Percentiles rank a stretch among this genome's conserved stretches.
Conservation (phyloP, 2,329 filamentous ascomycete genomes). For the Fusarium sterilihyphosum region DNA sequence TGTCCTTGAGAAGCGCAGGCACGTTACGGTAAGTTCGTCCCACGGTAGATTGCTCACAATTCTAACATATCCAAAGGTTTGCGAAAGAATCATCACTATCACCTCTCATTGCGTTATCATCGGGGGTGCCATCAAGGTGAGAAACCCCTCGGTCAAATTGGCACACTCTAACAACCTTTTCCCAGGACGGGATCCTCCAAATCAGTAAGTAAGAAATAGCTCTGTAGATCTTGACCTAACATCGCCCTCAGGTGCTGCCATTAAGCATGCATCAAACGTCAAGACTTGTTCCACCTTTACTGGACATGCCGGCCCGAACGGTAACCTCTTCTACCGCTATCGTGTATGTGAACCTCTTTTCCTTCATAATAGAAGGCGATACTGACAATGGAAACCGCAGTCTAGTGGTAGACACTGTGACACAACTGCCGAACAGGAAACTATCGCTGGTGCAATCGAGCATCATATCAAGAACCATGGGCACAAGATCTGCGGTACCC, state of each 20-base stretch:
- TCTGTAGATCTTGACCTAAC: too few relatives aligned
- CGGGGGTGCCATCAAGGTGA: background rate
- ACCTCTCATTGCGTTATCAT: accelerated
- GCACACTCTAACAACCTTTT: too few relatives aligned
- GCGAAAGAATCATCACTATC: accelerated
- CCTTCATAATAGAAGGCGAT: too few relatives aligned
- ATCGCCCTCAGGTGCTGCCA: accelerated
- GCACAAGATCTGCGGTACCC: background rate
- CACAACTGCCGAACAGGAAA: background rate
- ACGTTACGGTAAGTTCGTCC: background rate
- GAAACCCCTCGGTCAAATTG: too few relatives aligned
- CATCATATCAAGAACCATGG: background rate
- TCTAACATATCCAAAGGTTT: background rate
- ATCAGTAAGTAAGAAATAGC: background rate
- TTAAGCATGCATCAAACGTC: background rate
- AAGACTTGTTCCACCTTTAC: background rate
- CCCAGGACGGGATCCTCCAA: background rate
- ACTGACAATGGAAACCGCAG: too few relatives aligned
- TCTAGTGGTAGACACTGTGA: background rate
- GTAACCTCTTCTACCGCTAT: background rate
- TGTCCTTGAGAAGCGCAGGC: background rate
- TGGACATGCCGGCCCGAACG: background rate
- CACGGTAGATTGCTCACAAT: too few relatives aligned
- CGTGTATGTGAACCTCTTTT: too few relatives aligned
- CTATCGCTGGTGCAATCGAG: background rate